Conservation (phyloP, 2,329 filamentous ascomycete genomes). For the Epichloe uncinata region DNA sequence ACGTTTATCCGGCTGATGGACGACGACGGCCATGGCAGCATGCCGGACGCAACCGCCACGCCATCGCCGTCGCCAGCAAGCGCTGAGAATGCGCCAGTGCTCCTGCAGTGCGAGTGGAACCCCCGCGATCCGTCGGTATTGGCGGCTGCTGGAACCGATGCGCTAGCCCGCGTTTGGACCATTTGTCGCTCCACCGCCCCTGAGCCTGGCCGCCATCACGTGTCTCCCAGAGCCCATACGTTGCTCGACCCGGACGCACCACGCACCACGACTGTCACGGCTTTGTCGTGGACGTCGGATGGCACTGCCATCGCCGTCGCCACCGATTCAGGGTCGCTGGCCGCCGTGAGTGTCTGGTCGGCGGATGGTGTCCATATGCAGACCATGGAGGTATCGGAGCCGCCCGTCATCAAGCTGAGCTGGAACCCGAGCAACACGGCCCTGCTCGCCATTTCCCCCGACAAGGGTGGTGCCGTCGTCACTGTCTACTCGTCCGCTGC, state of each 20-base stretch:
- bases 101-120: conserved; percentile 59
- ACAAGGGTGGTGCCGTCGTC: conserved; percentile 39
- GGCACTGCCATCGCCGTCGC: conserved; percentile 44
- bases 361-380: conserved; percentile 38
- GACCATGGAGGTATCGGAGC: conserved; percentile 42
- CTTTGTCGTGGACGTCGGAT: conserved; percentile 47
- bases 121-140: conserved; percentile 50
- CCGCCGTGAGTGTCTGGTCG: conserved; percentile 43
- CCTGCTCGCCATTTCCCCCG: conserved; percentile 46
- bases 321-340: conserved; percentile 37
- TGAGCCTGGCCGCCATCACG: conserved; percentile 27
- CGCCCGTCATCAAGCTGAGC: conserved; percentile 47
- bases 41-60: conserved; percentile 17
- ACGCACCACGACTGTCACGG: conserved; percentile 39
- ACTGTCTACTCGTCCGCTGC: conserved; percentile 37
- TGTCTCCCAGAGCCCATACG: conserved; percentile 22
- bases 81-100: conserved; percentile 41
- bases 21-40: conserved; percentile 21
- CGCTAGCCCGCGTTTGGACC: conserved; percentile 57
- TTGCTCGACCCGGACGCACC: conserved; percentile 41
- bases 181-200: conserved; percentile 40
- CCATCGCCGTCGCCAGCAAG: conserved; percentile 24
- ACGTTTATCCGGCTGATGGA: conserved; percentile 45
- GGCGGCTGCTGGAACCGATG: conserved; percentile 55
- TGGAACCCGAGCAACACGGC: conserved; percentile 45